Base-by-base conservation (phyloP, 495 filamentous ascomycete genomes). In the Penicillium psychrofluorescens region DNA sequence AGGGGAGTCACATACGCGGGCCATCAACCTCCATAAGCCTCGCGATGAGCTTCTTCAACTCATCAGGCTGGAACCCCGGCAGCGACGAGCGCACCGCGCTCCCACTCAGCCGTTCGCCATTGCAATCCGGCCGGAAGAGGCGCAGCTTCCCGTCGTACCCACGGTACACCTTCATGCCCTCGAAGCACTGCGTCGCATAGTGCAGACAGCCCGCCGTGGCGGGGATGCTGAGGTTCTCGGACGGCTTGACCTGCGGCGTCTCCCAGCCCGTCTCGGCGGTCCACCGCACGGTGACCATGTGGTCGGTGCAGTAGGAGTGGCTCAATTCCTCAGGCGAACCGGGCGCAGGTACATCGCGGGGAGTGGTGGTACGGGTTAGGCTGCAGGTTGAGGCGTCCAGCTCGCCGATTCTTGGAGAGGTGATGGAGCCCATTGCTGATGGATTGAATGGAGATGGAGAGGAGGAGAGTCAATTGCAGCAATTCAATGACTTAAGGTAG, bases 141-240 rank as follows among this genome's bases (percentile, higher is more conserved):
- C 90, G 86, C 43, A 96, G 71, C 46, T 80, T 79, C 37, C 85
- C 85, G 63, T 94, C 88, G 53, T 76, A 78, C 22, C 88, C 88
- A 43, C 89, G 86, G 71, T 90, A 94, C 32, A 77, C 79, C 63
- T 94, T 95, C 67, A 92, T 75, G 29, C 89, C 89, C 63, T 95
- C 89, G 67, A 95, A 95, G 66, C 89, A 95, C 55, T 91, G 84
- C 32, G 86, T 92, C 11, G 89, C 89, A 61, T 95, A 95, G 70
- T 95, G 88, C 32, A 95, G 78, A 27, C 81, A 79, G n/a, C 83
- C 86, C 11, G 89, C 85, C 11, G 84, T 89, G 7, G 90, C 90
- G 64, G 87, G 84, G 57, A 96, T 76, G 51, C 76, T 75, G 27
- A 96, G 69, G 22, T 88, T 87, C 41, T 85, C 81, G 63, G 84